Conservation (phyloP, 176 grass and related monocot species). For the Eragrostis nindensis region DNA sequence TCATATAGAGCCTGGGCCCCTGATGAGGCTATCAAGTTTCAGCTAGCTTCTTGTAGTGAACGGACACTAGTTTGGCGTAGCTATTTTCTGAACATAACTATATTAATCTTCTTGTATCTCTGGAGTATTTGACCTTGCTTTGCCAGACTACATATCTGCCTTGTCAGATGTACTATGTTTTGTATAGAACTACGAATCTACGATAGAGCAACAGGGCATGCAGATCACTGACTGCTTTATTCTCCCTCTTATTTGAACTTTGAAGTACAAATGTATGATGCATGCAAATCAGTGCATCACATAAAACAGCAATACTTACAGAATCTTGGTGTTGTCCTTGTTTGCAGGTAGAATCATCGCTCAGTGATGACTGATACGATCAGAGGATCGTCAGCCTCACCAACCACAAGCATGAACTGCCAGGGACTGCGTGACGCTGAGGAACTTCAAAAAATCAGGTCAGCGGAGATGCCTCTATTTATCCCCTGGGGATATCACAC, state of each 20-base stretch:
- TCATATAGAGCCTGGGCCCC: background rate
- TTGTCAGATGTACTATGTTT: too few relatives aligned
- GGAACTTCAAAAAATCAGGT: background rate
- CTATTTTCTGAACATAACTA: background rate
- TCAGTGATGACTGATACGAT: background rate
- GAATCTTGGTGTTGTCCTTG: background rate
- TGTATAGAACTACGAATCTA: background rate
- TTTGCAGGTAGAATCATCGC: slow-evolving; percentile 9
- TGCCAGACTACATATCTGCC: background rate
- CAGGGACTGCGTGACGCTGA: background rate
- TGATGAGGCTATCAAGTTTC: background rate
- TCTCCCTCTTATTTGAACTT: background rate
- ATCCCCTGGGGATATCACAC: slow-evolving; percentile 31
- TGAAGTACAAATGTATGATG: background rate
- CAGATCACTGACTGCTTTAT: background rate
- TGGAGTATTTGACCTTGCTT: background rate
- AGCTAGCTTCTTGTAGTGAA: background rate
- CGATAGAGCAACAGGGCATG: background rate
- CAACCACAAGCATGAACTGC: background rate
- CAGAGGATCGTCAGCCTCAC: background rate
- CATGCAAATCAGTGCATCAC: background rate
- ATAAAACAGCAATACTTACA: slow-evolving; percentile 23
- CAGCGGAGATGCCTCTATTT: slow-evolving; percentile 23
- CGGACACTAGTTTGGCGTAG: background rate
- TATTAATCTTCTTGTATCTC: background rate